Percentiles rank a stretch among this genome's conserved stretches.
phyloP scores from a whole-genome alignment of 371 early-diverging fungal genomes.

The Mortierella sp. region DNA sequence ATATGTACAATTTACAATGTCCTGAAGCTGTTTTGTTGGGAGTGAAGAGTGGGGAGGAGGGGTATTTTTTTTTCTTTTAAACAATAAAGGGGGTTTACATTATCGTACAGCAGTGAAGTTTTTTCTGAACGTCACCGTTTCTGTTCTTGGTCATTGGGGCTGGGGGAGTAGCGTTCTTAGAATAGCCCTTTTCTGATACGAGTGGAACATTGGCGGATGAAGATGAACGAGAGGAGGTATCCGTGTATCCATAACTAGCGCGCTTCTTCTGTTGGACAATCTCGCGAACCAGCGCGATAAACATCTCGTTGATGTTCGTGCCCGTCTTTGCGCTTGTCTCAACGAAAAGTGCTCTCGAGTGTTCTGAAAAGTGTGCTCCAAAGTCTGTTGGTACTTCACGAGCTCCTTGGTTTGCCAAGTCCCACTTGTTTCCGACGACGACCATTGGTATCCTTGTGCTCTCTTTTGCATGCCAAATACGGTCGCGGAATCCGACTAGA shows the following conservation, averaged over 20 bases:
- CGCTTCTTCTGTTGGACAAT: constrained; percentile 13
- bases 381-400: constrained; percentile 59
- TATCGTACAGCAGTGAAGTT: constrained; percentile 11
- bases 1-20: not conserved
- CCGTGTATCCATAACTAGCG: not conserved
- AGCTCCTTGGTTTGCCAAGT: constrained; percentile 58
- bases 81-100: not conserved
- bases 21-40: not conserved
- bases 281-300: constrained; percentile 34
- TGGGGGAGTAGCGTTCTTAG: constrained; percentile 25
- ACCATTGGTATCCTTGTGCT: constrained; percentile 64
- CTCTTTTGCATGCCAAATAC: constrained; percentile 52
- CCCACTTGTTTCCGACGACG: constrained; percentile 76
- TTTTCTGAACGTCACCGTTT: constrained; percentile 4
- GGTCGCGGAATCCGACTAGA: constrained; percentile 39
- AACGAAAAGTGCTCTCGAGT: constrained; percentile 57
- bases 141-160: not conserved
- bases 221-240: not conserved
- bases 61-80: constrained; percentile 4
- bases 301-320: constrained; percentile 40
- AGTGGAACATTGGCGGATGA: not conserved
- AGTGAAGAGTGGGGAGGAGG: no score
- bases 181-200: constrained; percentile 9
- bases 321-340: constrained; percentile 61
- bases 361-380: constrained; percentile 59